phyloP scores from a whole-genome alignment of 805 yeast genomes.

The Clavispora asparagi region DNA sequence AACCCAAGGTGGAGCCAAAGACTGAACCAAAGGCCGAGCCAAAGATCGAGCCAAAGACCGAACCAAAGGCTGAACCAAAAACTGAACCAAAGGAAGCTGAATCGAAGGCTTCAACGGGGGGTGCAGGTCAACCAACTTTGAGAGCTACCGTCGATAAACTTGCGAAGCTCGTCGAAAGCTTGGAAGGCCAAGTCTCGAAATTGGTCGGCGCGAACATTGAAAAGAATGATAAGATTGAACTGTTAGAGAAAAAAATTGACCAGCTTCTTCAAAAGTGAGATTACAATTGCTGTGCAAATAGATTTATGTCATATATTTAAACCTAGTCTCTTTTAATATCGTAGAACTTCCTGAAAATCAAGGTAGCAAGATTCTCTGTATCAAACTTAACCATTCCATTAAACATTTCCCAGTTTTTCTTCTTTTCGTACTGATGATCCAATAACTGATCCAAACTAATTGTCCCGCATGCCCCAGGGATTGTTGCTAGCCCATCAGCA shows the following conservation, averaged over 20 bases:
- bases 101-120: conserved; percentile 3
- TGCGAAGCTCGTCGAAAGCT: conserved; percentile 48
- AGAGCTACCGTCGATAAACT: conserved; percentile 69
- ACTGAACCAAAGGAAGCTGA: conserved; percentile 8
- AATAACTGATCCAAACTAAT: conserved; percentile 69
- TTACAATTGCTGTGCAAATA: background rate
- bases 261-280: conserved; percentile 22
- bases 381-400: conserved; percentile 65
- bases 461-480: conserved; percentile 51
- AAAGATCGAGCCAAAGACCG: conserved; percentile 17
- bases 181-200: conserved; percentile 51
- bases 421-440: conserved; percentile 67
- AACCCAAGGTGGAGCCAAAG: conserved; percentile 10
- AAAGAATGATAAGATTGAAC: conserved; percentile 57
- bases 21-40: conserved; percentile 3
- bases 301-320: background rate
- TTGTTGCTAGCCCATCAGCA: conserved; percentile 64
- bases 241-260: conserved; percentile 60
- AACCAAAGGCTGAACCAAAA: conserved; percentile 12
- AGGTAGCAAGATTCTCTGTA: conserved; percentile 60
- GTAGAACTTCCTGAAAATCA: conserved; percentile 73
- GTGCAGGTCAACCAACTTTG: conserved; percentile 43
- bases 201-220: conserved; percentile 52
- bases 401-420: conserved; percentile 49
- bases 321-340: conserved; percentile 37